A percentile compares a stretch with the other conserved stretches of the same genome.
These are phyloP conservation scores for Leccinum pellstonianum DNA, from an alignment of 768 basidiomycete species.

Conservation along the genomic window DNA sequence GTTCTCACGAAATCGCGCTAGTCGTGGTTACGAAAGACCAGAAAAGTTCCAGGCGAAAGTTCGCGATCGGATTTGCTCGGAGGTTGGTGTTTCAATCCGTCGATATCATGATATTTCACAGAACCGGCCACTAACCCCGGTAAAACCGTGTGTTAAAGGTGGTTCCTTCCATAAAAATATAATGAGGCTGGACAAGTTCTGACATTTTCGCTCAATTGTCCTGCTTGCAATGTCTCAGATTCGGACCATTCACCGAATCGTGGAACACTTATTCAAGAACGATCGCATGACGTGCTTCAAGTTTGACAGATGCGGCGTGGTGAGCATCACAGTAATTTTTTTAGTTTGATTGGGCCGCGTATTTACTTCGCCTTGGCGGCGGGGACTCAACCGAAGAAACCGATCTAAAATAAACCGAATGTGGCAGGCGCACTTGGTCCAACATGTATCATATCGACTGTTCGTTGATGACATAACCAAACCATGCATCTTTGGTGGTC, in stretches of 20 bases:
- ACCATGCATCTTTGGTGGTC: neutral
- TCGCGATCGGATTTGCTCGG: neutral
- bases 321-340: neutral
- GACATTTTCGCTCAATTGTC: neutral
- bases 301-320: neutral
- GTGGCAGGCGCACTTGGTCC: neutral
- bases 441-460: neutral
- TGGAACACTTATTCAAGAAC: neutral
- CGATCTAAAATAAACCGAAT: neutral
- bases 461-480: neutral
- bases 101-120: neutral
- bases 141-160: neutral
- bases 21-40: neutral
- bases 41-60: neutral
- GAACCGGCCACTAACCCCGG: neutral
- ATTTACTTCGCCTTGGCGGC: neutral
- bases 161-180: neutral
- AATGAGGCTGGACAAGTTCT: neutral
- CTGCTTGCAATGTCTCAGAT: neutral
- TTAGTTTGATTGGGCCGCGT: neutral
- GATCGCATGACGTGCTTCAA: neutral
- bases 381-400: neutral
- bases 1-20: conserved; percentile 1
- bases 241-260: neutral
- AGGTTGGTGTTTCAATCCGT: neutral